Evolutionary conservation across 257 asterid genomes (phyloP), one percentile per base, ranked within the genome.

Genomic region (Prunella vulgaris): DNA sequence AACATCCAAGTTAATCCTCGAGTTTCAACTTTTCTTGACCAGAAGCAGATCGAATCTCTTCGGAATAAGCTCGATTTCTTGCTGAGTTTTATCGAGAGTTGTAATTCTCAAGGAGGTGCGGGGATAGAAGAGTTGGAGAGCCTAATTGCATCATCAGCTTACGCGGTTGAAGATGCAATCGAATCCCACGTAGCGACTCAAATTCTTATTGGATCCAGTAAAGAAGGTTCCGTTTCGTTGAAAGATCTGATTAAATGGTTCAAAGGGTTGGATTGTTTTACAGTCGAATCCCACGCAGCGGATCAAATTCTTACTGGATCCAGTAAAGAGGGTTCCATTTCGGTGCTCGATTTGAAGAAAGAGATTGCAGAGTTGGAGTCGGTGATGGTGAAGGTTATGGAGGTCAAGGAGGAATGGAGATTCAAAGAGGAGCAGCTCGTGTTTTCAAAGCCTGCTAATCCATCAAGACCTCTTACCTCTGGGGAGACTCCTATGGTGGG

Each of bases 121-220:
- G 22, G 57, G 17, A 32, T 40, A 6, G 46, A 60, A 15, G 18
- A 9, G 35, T 18, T 65, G 48, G 80, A 76, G 25, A 18, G 2
- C 6, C 15, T 5, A 33, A 65, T 76, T 37, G 70, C 22, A 37
- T 28, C 63, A 48, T 18, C 66, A 48, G 74, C 76, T 40, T n/a
- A 57, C 64, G 53, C 52, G 10, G 77, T 60, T 32, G 70, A 76
- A 59, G 74, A 76, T n/a, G 58, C n/a, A n/a, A n/a, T n/a, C n/a
- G n/a, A n/a, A n/a, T n/a, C n/a, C n/a, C n/a, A n/a, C n/a, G n/a
- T n/a, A n/a, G n/a, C n/a, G n/a, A n/a, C n/a, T n/a, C n/a, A n/a
- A n/a, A n/a, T n/a, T n/a, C n/a, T n/a, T n/a, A n/a, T n/a, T n/a
- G n/a, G n/a, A n/a, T n/a, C n/a, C n/a, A n/a, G n/a, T n/a, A n/a